Percentiles rank a stretch among this genome's conserved stretches.
Evolutionary conservation across 2,329 filamentous ascomycete genomes (phyloP).

Genomic region (Colletotrichum chrysophilum): DNA sequence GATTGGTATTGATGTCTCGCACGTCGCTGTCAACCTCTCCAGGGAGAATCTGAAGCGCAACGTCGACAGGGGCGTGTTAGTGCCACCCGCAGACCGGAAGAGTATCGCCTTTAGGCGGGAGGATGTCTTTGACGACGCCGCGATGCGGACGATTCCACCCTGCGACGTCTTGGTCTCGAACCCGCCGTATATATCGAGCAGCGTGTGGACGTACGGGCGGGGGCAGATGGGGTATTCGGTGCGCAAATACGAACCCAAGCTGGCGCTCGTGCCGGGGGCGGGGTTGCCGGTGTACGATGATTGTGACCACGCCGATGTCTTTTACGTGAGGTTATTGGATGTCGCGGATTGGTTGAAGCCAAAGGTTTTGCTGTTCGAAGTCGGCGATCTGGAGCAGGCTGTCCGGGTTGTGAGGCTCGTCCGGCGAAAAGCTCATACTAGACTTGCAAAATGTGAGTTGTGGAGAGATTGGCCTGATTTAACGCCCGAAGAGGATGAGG

Average conservation of each 20-base stretch:
- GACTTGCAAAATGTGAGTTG: constrained; percentile 58
- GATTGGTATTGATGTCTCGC: constrained; percentile 78
- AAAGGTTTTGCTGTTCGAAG: constrained; percentile 69
- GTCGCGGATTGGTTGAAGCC: constrained; percentile 56
- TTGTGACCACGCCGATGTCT: constrained; percentile 55
- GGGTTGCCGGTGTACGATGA: constrained; percentile 29
- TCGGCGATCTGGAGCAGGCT: constrained; percentile 74
- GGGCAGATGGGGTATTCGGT: constrained; percentile 72
- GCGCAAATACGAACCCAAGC: constrained; percentile 77
- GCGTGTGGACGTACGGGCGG: constrained; percentile 41
- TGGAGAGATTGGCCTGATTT: constrained; percentile 73
- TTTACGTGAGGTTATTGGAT: constrained; percentile 70
- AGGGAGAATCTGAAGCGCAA: constrained; percentile 66
- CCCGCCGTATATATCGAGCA: constrained; percentile 84
- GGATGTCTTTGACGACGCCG: constrained; percentile 53
- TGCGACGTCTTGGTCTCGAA: constrained; percentile 82
- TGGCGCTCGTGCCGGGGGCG: constrained; percentile 71
- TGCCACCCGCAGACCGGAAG: constrained; percentile 21
- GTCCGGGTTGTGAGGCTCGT: constrained; percentile 62
- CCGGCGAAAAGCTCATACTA: constrained; percentile 27
- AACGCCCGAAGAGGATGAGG: constrained; percentile 32
- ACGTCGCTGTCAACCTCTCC: constrained; percentile 68
- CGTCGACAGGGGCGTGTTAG: constrained; percentile 27
- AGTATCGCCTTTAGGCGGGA: constrained; percentile 50
- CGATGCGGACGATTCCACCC: constrained; percentile 31